Evolutionary conservation across 192 early-diverging fungal genomes (phyloP).

Genomic region (Phycomyces blakesleeanus): DNA sequence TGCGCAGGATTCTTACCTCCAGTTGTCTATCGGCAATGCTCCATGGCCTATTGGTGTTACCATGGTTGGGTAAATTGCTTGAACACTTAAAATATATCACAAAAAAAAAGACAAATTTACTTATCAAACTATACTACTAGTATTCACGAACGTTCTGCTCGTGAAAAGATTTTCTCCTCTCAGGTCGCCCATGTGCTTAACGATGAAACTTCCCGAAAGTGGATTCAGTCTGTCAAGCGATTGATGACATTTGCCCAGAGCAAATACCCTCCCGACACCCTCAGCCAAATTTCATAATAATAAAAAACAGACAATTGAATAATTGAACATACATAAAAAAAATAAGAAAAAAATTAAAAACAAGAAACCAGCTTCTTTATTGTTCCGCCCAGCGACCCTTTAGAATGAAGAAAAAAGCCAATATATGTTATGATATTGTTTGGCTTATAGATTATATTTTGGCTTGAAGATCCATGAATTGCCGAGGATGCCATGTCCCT

Average conservation of each 20-base stretch:
- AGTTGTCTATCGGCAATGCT: constrained; percentile 93
- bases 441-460: constrained; percentile 55
- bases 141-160: constrained; percentile 95
- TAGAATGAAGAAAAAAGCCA: neutral
- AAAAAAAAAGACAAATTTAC: too few species aligned
- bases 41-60: constrained; percentile 98
- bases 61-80: constrained; percentile 80
- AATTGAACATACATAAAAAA: neutral
- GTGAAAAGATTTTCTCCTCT: constrained; percentile 92
- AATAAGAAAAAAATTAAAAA: neutral
- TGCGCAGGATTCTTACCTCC: constrained; percentile 91
- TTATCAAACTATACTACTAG: constrained; percentile 41
- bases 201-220: constrained; percentile 94
- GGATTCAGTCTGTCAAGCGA: constrained; percentile 97
- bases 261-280: constrained; percentile 78
- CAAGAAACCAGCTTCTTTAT: neutral
- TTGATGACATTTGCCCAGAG: constrained; percentile 94
- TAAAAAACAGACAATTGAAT: neutral
- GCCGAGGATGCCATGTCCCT: constrained; percentile 67
- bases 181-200: constrained; percentile 98
- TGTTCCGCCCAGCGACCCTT: neutral
- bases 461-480: constrained; percentile 82
- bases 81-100: neutral
- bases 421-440: neutral
- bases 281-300: constrained; percentile 30